Evolutionary conservation across 306 rosid species (phyloP), one percentile per base, ranked within the genome.

Genomic region (Rubus parviflorus): DNA sequence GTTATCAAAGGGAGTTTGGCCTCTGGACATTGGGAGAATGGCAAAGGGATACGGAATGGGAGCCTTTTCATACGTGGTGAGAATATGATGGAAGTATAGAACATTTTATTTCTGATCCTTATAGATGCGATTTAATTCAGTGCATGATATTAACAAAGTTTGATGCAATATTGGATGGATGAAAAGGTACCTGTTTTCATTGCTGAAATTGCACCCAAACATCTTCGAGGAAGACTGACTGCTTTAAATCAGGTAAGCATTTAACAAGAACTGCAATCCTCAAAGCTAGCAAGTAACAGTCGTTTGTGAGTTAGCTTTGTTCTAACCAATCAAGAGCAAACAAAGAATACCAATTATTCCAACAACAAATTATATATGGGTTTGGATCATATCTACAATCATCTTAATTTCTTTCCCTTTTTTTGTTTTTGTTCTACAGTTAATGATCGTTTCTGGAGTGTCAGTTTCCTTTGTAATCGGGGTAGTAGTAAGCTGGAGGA

Each of bases 21-120:
- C 91, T 79, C 76, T 94, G 90, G 89, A 90, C 86, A 85, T 90
- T 83, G 98, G 93, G 70, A 92, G 97, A 86, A 81, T 90, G 75
- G 90, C 90, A 73, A 94, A 92, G 37, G 98, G 98, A 81, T 94
- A 89, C 79, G 98, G 97, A 86, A 94, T 94, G 97, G 98, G 98
- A 79, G 86, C 92, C 62, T 94, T 87, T 79, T 94, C 98, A 63
- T 94, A 81, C 46, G 93, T 94, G 93, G 98, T 94, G 68, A 46
- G 81, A 72, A 14, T n/a, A 38, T 10, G 16, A 16, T 63, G 4
- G 13, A 63, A 14, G 22, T 16, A 37, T 0, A 13, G 5, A 37
- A 37, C 46, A 1, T 15, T 38, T 35, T 63, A 54, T 17, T 65
- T 45, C 71, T 46, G 25, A 40, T 10, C 14, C 65, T 58, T 58